Conservation (phyloP, 2,329 filamentous ascomycete species). For the Xylogone sp. region DNA sequence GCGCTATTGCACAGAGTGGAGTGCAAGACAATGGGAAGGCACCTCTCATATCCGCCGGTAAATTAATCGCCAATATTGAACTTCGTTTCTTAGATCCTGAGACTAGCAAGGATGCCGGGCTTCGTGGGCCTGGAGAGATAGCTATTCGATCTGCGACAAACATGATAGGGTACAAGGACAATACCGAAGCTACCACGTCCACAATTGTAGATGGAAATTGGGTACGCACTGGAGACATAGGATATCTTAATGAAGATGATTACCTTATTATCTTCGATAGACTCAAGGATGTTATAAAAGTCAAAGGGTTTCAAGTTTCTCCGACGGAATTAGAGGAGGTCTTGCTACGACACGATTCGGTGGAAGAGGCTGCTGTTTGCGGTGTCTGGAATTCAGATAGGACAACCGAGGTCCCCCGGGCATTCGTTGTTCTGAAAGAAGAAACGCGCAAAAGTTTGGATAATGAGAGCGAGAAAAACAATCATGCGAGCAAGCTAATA, state of each 20-base stretch:
- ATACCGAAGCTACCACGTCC: background rate
- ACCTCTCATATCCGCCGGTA: background rate
- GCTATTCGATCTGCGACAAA: background rate
- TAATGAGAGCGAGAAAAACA: too few species aligned
- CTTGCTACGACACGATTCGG: slow-evolving; percentile 25
- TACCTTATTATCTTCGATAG: background rate
- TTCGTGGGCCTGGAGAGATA: background rate
- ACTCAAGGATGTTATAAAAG: background rate
- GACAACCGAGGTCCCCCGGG: too few species aligned
- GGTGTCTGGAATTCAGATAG: too few species aligned
- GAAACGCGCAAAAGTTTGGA: too few species aligned
- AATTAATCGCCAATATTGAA: background rate
- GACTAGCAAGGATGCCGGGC: background rate
- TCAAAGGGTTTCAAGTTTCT: slow-evolving; percentile 34
- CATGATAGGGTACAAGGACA: background rate
- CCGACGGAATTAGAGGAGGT: slow-evolving; percentile 38
- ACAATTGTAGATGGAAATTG: background rate
- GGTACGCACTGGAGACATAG: slow-evolving; percentile 36
- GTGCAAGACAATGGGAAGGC: background rate
- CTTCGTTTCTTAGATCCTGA: background rate
- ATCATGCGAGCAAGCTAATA: too few species aligned
- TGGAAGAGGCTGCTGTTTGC: slow-evolving; percentile 60
- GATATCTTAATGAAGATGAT: slow-evolving; percentile 17
- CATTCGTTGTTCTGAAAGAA: too few species aligned
- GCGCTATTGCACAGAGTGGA: background rate